Evolutionary conservation across 139 green algal species (phyloP).

Genomic region (Picochlorum costavermella): DNA sequence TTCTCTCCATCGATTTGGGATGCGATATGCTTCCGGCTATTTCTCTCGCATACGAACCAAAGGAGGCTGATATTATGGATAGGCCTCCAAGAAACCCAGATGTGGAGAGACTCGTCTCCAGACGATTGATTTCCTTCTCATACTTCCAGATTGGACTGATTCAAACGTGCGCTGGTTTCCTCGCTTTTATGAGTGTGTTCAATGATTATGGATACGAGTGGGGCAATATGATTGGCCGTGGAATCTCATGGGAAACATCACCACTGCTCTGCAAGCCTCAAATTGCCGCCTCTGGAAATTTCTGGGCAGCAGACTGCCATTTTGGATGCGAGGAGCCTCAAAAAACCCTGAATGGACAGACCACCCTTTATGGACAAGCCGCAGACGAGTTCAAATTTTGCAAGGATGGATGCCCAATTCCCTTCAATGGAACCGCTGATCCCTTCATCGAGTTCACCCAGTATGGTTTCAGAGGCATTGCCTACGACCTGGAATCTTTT

Average conservation of each 20-base stretch:
- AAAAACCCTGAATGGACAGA: slow-evolving; percentile 13
- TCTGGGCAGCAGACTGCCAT: slow-evolving; percentile 32
- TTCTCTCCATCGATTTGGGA: slow-evolving; percentile 69
- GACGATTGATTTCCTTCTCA: slow-evolving; percentile 57
- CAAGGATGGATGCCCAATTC: slow-evolving; percentile 42
- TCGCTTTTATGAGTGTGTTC: slow-evolving; percentile 63
- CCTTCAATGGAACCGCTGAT: slow-evolving; percentile 36
- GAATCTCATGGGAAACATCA: slow-evolving; percentile 31
- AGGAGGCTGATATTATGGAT: slow-evolving; percentile 72
- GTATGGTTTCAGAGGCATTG: slow-evolving; percentile 51
- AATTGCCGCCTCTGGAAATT: slow-evolving; percentile 16
- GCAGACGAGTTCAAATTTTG: slow-evolving; percentile 32
- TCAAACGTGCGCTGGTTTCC: slow-evolving; percentile 52
- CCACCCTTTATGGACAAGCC: slow-evolving; percentile 24
- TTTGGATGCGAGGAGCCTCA: slow-evolving; percentile 48
- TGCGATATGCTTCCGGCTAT: slow-evolving; percentile 77
- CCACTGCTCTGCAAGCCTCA: slow-evolving; percentile 45
- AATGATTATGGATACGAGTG: slow-evolving; percentile 75
- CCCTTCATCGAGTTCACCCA: slow-evolving; percentile 64
- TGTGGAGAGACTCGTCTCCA: slow-evolving; percentile 51
- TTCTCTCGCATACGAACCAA: slow-evolving; percentile 70
- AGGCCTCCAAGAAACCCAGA: slow-evolving; percentile 52
- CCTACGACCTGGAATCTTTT: slow-evolving; percentile 14
- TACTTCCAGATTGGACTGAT: slow-evolving; percentile 74
- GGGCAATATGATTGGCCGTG: slow-evolving; percentile 33